Base-by-base conservation (phyloP, 1,284 basidiomycete genomes). In the Coniferiporia sulphurascens region DNA sequence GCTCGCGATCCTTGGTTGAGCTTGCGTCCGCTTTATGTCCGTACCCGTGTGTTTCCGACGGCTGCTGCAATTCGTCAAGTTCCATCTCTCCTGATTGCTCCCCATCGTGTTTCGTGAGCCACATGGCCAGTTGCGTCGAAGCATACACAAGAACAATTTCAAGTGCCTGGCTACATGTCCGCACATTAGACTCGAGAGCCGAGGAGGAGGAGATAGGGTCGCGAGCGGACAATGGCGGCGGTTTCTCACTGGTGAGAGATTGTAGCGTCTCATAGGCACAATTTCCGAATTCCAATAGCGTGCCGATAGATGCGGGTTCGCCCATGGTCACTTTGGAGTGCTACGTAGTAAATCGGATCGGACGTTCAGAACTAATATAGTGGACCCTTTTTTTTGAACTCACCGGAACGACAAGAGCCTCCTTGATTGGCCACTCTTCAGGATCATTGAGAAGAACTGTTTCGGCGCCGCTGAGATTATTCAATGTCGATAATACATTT, bases 311-410 rank as follows among this genome's bases (percentile, higher is more conserved):
- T 4, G 87, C 82, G 3, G 86, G 83, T 65, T 93, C 91, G 17
- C 85, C 84, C 0, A 89, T 77, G 0, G 90, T 86, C 9, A 91
- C 86, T 65, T 91, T 93, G 4, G 88, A 85, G 69, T 91, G 87
- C 90, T 92, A 67, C 52, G 60, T 56, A 48, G 27, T 59, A 59
- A 53, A 38, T 49, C 45, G 55, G 15, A 38, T 63, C 58, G 64
- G n/a, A 68, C 67, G 51, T 51, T 52, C 6, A 64, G 50, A 35
- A 56, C 41, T 53, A 44, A 51, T 21, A 56, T 46, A 46, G 65
- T 48, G 15, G 63, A n/a, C 63, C 36, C 54, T 27, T 27, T 27
- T 27, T 27, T 5, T 61, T 45, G 57, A 22, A 83, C 90, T 71
- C 68, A 93, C 91, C 9, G 91, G 89, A 46, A 87, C 75, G 34